Evolutionary conservation across 2,329 filamentous ascomycete genomes (phyloP), one percentile per base, ranked within the genome.

Genomic region (Phaeoacremonium minimum): DNA sequence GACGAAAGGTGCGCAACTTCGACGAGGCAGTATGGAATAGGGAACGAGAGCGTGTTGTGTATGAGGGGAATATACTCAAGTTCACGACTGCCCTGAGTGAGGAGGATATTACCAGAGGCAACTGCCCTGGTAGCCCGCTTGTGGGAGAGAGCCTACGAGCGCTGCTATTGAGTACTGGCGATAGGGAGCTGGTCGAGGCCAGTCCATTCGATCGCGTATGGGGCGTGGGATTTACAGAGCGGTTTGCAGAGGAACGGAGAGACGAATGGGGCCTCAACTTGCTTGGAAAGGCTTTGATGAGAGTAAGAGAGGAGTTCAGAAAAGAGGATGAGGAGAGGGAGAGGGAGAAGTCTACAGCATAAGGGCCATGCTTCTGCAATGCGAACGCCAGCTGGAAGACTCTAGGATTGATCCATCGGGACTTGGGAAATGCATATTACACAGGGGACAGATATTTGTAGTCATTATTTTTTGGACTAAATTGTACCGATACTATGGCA

Each of bases 201-300:
- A 70, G 70, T 40, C 75, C 79, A 9, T 64, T 55, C 40, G 81
- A 86, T 59, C 51, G 65, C 5, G 71, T 85, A 36, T 86, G 81
- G 83, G 82, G 81, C 2, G 62, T 86, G 31, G 82, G 83, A 6
- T 83, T 76, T 47, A 59, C 49, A 3, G 72, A 67, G 7, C 60
- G 57, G 14, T 59, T 69, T 48, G 80, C 79, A 4, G 64, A 60
- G 37, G 43, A 17, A 2, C 66, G 67, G 33, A 65, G 69, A 32
- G 51, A 58, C 14, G 46, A 55, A 4, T 86, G 81, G 83, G 82
- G 82, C 1, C 39, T 72, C 58, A 86, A 86, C 57, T 50, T 84
- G 39, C 53, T 86, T 32, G 82, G 81, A 0, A 74, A 74, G 58
- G 77, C 71, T 16, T 54, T 85, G 52, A 77, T 52, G 75, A 66